Evolutionary conservation across 176 grass and related monocot species (phyloP), one percentile per base, ranked within the genome.

Genomic region (Avena eriantha): DNA sequence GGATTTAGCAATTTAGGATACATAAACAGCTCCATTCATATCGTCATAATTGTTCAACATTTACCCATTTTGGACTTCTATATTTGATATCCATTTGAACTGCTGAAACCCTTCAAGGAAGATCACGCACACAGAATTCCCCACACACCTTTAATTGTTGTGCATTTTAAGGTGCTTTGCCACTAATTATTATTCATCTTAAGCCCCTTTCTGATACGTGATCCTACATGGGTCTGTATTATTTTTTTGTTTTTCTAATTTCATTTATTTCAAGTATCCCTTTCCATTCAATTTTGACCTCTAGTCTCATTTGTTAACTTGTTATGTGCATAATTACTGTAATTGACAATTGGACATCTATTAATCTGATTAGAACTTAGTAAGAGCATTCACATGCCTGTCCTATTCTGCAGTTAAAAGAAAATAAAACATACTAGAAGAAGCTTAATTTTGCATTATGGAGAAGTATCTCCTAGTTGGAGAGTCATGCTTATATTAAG

Each of bases 131-230:
- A 12, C 6, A 50, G 51, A 41, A 18, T 29, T 43, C 34, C 1
- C n/a, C 5, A 78, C 36, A 9, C 55, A 53, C 13, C 31, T 63
- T 34, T 22, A 47, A 50, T 76, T 36, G 34, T 21, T 55, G 2
- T 43, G 4, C n/a, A 54, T 41, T 79, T 78, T 84, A 55, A 55
- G n/a, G 41, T 78, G 23, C n/a, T 56, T 80, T 56, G 2, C 65
- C 36, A 60, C 14, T 29, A 50, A 24, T 3, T 59, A 19, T 29
- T 14, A 14, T 64, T 24, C 23, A 35, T 4, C n/a, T 79, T 84
- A 31, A 63, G 54, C 31, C 50, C 10, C 33, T 73, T 67, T 82
- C 16, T 61, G n/a, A 76, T 69, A 39, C 8, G 19, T 29, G 57
- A 71, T 34, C 18, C 15, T 41, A 12, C 60, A 69, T 67, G 43